Evolutionary conservation across 805 yeast genomes (phyloP).

Genomic region (Ogataea henricii): DNA sequence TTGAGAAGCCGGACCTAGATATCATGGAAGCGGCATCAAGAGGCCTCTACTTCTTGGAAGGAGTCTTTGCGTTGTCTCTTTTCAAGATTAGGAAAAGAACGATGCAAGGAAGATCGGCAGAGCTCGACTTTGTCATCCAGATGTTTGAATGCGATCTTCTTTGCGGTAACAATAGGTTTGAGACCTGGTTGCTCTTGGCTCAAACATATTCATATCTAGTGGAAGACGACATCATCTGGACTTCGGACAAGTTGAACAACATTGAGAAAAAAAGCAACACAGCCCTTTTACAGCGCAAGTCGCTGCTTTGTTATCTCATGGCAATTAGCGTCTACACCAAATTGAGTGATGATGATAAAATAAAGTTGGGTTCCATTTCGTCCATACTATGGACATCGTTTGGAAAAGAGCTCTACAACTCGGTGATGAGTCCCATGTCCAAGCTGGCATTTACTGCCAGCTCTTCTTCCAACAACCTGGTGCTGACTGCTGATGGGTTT

Average conservation of each 20-base stretch:
- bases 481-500: not conserved
- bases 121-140: conserved; percentile 70
- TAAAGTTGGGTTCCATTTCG: conserved; percentile 38
- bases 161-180: conserved; percentile 67
- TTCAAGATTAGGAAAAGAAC: conserved; percentile 72
- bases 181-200: conserved; percentile 85
- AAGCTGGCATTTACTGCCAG: conserved; percentile 48
- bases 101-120: conserved; percentile 80
- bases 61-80: conserved; percentile 63
- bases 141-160: conserved; percentile 67
- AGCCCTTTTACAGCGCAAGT: conserved; percentile 64
- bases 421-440: conserved; percentile 63
- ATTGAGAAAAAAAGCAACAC: conserved; percentile 61
- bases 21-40: conserved; percentile 40
- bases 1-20: conserved; percentile 34
- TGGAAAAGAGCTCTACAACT: conserved; percentile 60
- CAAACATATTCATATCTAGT: conserved; percentile 76
- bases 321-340: conserved; percentile 52
- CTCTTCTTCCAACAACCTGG: not conserved
- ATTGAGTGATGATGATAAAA: conserved; percentile 21
- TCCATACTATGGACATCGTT: conserved; percentile 52
- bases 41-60: conserved; percentile 74
- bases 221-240: conserved; percentile 92
- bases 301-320: conserved; percentile 74
- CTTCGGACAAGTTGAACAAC: conserved; percentile 75